Evolutionary conservation across 176 grass and related monocot species (phyloP), one percentile per base, ranked within the genome.

Genomic region (Oryza coarctata): DNA sequence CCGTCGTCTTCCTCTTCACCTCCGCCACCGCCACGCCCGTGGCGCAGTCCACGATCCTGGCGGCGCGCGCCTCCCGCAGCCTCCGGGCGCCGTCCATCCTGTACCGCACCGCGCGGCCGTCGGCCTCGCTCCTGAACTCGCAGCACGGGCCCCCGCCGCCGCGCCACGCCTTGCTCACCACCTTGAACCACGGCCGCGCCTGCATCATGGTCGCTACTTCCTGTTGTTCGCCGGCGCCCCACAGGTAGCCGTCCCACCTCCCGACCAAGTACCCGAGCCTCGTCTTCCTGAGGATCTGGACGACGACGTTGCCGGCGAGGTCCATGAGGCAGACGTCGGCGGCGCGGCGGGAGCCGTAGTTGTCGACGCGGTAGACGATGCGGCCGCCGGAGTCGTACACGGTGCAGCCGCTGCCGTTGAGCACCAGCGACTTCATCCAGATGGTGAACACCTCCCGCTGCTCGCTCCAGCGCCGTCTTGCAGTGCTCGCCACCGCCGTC

Each of bases 371-470:
- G 88, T 97, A 97, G 68, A 84, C 84, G 68, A 97, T 87, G 52
- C 69, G 41, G 36, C 94, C 94, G 61, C 80, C 70, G 69, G 92
- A 89, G 85, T 97, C 82, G 67, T 92, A 97, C 32, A 97, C 87
- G 60, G 94, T 91, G 83, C 94, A 97, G 26, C 92, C 94, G 22
- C 87, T 91, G 32, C 88, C 81, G 76, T 90, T 89, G 65, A 97
- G 79, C 43, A 94, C 90, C 84, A 97, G 82, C 62, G 92, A 97
- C 65, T 92, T 97, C 94, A 97, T 97, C 88, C 92, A 97, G 47
- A 97, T 70, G 9, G 92, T 94, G 86, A 90, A 97, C 65, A 90
- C 83, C 85, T 92, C 94, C 67, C 92, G 85, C 80, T 76, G 60
- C 73, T 70, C 35, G 50, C 86, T 91, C 75, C 32, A 67, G 47